These are phyloP conservation scores for Arthroderma uncinatum DNA, from an alignment of 2,329 filamentous ascomycete species.

Conservation along the genomic window DNA sequence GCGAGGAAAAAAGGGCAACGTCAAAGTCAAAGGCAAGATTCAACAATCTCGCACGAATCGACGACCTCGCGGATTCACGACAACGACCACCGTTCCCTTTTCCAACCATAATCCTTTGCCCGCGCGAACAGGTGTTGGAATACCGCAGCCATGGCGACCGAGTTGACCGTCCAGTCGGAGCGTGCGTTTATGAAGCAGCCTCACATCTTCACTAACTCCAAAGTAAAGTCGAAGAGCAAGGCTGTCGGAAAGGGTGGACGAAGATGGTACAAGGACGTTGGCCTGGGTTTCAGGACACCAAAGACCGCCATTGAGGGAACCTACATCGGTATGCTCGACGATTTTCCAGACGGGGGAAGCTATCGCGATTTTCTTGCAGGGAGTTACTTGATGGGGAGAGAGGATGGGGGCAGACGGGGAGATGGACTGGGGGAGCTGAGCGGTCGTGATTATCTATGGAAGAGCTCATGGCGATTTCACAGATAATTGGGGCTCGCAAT, in stretches of 20 bases:
- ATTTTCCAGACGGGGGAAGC: neutral
- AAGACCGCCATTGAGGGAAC: constrained; percentile 96
- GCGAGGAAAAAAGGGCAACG: constrained; percentile 16
- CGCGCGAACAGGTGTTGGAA: constrained; percentile 23
- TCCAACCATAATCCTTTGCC: constrained; percentile 22
- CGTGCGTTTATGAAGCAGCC: constrained; percentile 99
- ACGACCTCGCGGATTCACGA: constrained; percentile 20
- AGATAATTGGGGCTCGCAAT: neutral
- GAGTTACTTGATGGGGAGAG: neutral
- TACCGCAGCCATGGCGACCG: constrained; percentile 77
- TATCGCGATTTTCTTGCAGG: neutral
- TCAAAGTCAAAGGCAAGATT: constrained; percentile 23
- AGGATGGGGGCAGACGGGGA: neutral
- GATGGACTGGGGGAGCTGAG: neutral
- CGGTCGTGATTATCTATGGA: neutral
- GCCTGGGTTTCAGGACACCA: constrained; percentile 97
- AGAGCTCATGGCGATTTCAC: neutral
- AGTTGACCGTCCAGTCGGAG: constrained; percentile 99
- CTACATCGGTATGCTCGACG: constrained; percentile 82
- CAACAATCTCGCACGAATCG: constrained; percentile 16
- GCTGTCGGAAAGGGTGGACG: constrained; percentile 82
- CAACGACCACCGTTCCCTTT: constrained; percentile 11
- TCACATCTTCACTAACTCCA: constrained; percentile 99
- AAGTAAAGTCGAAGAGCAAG: constrained; percentile 71
- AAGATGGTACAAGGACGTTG: constrained; percentile 99